Evolutionary conservation across 129 eudicot genomes (phyloP).

Genomic region (Escallonia rubra): DNA sequence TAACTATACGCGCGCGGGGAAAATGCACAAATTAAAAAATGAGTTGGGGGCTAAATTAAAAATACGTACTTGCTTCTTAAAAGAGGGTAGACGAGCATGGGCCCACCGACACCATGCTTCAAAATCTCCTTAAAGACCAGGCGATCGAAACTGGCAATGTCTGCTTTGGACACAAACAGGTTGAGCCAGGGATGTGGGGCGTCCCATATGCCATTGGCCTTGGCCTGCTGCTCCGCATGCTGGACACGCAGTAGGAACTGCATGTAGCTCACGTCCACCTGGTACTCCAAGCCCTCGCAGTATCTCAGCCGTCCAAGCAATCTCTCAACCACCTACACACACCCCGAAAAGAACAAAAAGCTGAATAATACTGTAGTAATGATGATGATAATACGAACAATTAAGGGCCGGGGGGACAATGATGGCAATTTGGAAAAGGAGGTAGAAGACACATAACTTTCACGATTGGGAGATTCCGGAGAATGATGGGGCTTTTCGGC

Average conservation of each 20-base stretch:
- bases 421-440: too few species aligned
- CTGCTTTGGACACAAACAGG: slow-evolving; percentile 60
- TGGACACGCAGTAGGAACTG: slow-evolving; percentile 75
- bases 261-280: slow-evolving; percentile 61
- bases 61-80: slow-evolving; percentile 66
- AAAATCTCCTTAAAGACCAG: slow-evolving; percentile 60
- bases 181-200: slow-evolving; percentile 99
- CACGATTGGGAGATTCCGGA: slow-evolving; percentile 6
- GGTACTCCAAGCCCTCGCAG: slow-evolving; percentile 37
- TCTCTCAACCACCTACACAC: slow-evolving; percentile 47
- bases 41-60: too few species aligned
- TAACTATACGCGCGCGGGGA: too few species aligned
- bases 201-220: slow-evolving; percentile 73
- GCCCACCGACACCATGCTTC: slow-evolving; percentile 82
- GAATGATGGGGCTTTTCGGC: slow-evolving; percentile 30
- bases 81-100: slow-evolving; percentile 87
- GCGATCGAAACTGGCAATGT: slow-evolving; percentile 73
- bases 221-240: slow-evolving; percentile 65
- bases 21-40: too few species aligned
- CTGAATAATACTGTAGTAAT: background rate
- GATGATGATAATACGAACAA: background rate
- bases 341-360: background rate
- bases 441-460: too few species aligned
- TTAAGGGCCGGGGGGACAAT: too few species aligned
- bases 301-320: slow-evolving; percentile 47